Base-by-base conservation (phyloP, 2,329 filamentous ascomycete species). In the Alternaria metachromatica region DNA sequence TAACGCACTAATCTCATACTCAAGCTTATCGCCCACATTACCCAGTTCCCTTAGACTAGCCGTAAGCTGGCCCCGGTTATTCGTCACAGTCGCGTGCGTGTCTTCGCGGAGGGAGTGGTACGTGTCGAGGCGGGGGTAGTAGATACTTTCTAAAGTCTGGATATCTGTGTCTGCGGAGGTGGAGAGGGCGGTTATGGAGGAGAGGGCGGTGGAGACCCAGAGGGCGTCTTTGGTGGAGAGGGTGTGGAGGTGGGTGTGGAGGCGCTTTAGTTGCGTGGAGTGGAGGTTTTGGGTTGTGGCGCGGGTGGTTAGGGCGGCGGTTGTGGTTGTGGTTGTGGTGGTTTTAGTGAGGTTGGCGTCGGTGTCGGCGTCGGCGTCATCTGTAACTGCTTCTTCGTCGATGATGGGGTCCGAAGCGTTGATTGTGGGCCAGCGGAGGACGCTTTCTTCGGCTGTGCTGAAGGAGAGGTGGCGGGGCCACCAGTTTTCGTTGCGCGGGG, bases 1-100 rank as follows among this genome's bases (percentile, higher is more conserved):
- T n/a, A 98, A 83, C 15, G 89, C 89, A 63, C 91, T 88, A 65
- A 97, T 90, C 82, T 97, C 95, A 79, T 98, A 98, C 74, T 98
- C 94, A 59, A 98, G 84, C 80, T 94, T 94, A 20, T 93, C 93
- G 3, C 91, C 89, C 43, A 96, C 83, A 21, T 91, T 87, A 77
- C 97, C 94, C 13, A 97, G 85, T 67, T 96, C 92, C 77, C 91
- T 91, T 64, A 94, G 84, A 15, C 87, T 86, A 75, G 96, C 92
- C 5, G 87, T 87, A 41, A 97, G 83, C 56, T 87, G 85, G 21
- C 86, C 85, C 44, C 90, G 87, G 80, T 96, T 92, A 51, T 90
- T 88, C 0, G 86, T 85, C 10, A 97, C 81, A 15, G 93, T 82
- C 62, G 92, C 90, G 33, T 90, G 87, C 2, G 90, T 90, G 62